Percentiles rank a stretch among this genome's conserved stretches.
phyloP scores from a whole-genome alignment of 2,329 filamentous ascomycete species.

The Stagonosporopsis vannaccii region DNA sequence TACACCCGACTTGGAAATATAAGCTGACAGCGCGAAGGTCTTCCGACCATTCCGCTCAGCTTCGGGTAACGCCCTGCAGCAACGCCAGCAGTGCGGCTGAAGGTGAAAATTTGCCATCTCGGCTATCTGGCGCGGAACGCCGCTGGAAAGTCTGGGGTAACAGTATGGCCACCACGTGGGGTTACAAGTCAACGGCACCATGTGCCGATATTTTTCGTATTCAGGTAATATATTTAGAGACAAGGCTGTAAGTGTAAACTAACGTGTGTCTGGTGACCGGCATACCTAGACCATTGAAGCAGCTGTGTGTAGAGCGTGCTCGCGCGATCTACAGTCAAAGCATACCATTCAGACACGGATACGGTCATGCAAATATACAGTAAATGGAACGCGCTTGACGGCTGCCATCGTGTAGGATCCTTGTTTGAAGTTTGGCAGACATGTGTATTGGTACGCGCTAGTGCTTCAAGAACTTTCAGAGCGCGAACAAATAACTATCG shows the following conservation, averaged over 20 bases:
- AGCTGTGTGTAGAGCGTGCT: background rate
- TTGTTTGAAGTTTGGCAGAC: too few species aligned
- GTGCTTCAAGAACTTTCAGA: too few species aligned
- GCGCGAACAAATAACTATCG: too few species aligned
- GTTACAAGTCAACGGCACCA: background rate
- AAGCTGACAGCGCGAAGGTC: slow-evolving; percentile 5
- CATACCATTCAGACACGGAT: background rate
- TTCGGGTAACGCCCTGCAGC: background rate
- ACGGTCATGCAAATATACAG: background rate
- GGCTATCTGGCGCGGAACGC: background rate
- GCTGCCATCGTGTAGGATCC: background rate
- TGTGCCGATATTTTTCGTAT: background rate
- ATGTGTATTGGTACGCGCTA: too few species aligned
- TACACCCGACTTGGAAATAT: background rate
- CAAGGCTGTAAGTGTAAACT: background rate
- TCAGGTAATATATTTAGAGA: slow-evolving; percentile 1
- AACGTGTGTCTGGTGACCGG: background rate
- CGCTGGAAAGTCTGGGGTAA: slow-evolving; percentile 10
- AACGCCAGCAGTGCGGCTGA: slow-evolving; percentile 1
- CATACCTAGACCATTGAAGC: slow-evolving; percentile 8
- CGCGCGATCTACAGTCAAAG: background rate
- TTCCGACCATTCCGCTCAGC: slow-evolving; percentile 6
- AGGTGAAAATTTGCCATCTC: slow-evolving; percentile 6
- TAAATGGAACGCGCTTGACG: too few species aligned
- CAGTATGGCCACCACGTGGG: slow-evolving; percentile 4